A percentile compares a stretch with the other conserved stretches of the same genome.
Conservation (phyloP, 2,329 filamentous ascomycete species). For the Penicillium verrucosum region DNA sequence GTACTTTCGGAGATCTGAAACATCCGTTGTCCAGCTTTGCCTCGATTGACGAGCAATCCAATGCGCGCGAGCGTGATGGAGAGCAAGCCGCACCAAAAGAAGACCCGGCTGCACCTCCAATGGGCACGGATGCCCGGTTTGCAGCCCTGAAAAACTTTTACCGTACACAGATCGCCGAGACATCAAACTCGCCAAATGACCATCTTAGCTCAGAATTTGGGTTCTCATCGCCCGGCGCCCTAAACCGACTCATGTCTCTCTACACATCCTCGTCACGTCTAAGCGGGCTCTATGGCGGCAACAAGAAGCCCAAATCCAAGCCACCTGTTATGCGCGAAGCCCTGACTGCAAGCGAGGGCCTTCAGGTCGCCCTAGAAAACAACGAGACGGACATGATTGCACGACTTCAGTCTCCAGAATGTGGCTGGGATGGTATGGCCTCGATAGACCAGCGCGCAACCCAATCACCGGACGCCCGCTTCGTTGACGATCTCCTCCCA, state of each 20-base stretch:
- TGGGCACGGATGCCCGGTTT: constrained; percentile 69
- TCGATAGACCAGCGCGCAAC: constrained; percentile 52
- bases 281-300: constrained; percentile 52
- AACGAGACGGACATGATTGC: constrained; percentile 59
- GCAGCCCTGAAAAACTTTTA: constrained; percentile 75
- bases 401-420: constrained; percentile 51
- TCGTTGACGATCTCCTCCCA: constrained; percentile 73
- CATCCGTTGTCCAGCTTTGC: constrained; percentile 38
- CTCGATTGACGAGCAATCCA: constrained; percentile 33
- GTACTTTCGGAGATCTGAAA: constrained; percentile 37
- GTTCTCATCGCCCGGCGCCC: constrained; percentile 72
- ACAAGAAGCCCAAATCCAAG: constrained; percentile 65
- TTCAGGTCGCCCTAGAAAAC: constrained; percentile 60
- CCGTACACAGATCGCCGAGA: constrained; percentile 68
- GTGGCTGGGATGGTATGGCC: constrained; percentile 63
- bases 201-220: constrained; percentile 50
- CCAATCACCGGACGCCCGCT: constrained; percentile 55
- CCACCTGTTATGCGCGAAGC: constrained; percentile 79
- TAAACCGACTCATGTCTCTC: constrained; percentile 86
- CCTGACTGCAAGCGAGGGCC: constrained; percentile 65
- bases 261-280: constrained; percentile 62
- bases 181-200: constrained; percentile 52
- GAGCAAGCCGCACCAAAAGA: constrained; percentile 36
- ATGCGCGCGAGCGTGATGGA: constrained; percentile 26
- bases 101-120: constrained; percentile 32